Conservation (phyloP, 2,329 filamentous ascomycete genomes). For the Colletotrichum sp. region DNA sequence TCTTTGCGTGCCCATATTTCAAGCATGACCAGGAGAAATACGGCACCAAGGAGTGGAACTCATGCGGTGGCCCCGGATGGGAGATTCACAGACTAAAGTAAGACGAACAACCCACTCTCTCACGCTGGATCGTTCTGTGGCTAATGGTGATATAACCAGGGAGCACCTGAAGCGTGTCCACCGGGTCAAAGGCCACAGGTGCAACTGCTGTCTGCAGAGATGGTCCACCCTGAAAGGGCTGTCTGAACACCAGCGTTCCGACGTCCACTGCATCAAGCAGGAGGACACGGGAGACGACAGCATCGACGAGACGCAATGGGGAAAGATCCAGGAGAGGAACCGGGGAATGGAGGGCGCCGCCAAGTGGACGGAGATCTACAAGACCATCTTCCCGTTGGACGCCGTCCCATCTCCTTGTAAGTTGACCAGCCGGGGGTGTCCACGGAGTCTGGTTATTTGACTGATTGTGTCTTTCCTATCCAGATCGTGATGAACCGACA, state of each 20-base stretch:
- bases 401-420: neutral
- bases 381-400: neutral
- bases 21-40: neutral
- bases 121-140: neutral
- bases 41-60: neutral
- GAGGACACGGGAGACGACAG: neutral
- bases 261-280: neutral
- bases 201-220: neutral
- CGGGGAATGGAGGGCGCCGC: neutral
- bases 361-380: neutral
- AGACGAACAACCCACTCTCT: neutral
- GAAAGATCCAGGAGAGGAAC: neutral
- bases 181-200: neutral
- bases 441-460: fast-evolving
- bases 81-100: neutral
- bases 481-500: neutral
- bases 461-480: neutral
- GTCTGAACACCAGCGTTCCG: neutral
- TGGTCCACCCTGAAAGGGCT: neutral
- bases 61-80: neutral
- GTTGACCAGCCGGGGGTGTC: neutral
- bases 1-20: neutral
- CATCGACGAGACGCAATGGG: neutral
- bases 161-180: neutral
- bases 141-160: neutral